Evolutionary conservation across 257 asterid species (phyloP), one percentile per base, ranked within the genome.

Genomic region (Verbena officinalis): DNA sequence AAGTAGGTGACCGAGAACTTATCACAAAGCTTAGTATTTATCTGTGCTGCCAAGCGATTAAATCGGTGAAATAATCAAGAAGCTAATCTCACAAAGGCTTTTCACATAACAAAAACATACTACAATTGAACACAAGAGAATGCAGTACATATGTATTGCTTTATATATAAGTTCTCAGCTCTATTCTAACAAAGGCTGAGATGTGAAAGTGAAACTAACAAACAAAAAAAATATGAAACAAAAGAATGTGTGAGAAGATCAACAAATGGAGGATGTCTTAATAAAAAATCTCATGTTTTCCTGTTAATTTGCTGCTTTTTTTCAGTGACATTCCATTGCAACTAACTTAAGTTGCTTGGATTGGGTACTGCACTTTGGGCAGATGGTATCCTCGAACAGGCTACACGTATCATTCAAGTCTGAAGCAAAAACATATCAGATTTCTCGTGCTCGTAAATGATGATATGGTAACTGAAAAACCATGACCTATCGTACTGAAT

Each of bases 21-120:
- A 77, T 83, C 88, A 81, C 98, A 93, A 44, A 93, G 83, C 40
- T 85, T 70, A 31, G 77, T 75, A 72, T 93, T 93, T 80, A 84
- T 76, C 98, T 93, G 98, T 81, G 86, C 95, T 93, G 98, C 84
- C 98, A 86, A 84, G 80, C 66, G 85, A 79, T 71, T 66, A 75
- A 78, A 77, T 70, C 45, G 54, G 56, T 59, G 43, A 60, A 53
- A 38, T 67, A 74, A 62, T 76, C 79, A 84, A 83, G 80, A 69
- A 55, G 74, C 68, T 62, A 65, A 54, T 61, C 24, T 53, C 64
- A 23, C 31, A 43, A 52, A 17, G 31, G 36, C 46, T 56, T 68
- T 24, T 62, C 63, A 69, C 23, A 55, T 12, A 45, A 64, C 21
- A 46, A 45, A 0, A 67, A 23, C 9, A 56, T 27, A 27, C 2